A percentile compares a stretch with the other conserved stretches of the same genome.
Evolutionary conservation across 2,329 filamentous ascomycete genomes (phyloP).

Genomic region (Trichophyton schoenleinii): DNA sequence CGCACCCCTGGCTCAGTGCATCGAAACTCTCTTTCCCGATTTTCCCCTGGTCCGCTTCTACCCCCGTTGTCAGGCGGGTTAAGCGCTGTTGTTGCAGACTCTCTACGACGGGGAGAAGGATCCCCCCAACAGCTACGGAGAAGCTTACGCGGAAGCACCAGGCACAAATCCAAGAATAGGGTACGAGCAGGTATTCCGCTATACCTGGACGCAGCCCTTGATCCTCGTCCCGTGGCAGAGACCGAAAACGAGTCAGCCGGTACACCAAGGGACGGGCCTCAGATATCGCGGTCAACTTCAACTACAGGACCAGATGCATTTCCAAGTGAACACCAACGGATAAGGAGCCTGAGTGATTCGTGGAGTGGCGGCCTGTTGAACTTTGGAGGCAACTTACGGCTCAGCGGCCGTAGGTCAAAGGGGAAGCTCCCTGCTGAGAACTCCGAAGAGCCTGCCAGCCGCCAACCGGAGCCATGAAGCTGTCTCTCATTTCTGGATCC

Average conservation of each 20-base stretch:
- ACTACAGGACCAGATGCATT: not conserved
- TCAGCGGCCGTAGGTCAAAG: constrained; percentile 7
- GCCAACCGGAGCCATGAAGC: not conserved
- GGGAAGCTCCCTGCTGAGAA: not conserved
- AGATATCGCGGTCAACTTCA: not conserved
- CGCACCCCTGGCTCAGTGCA: constrained; percentile 24
- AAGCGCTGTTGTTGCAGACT: constrained; percentile 51
- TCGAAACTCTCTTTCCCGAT: constrained; percentile 40
- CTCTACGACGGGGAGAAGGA: constrained; percentile 46
- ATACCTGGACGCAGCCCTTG: not conserved
- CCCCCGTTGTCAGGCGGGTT: constrained; percentile 46
- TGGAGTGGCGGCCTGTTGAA: constrained; percentile 9
- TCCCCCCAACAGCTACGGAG: constrained; percentile 18
- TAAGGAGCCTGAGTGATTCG: constrained; percentile 9
- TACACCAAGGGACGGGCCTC: not conserved
- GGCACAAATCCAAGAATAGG: not conserved
- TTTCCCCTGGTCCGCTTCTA: constrained; percentile 47
- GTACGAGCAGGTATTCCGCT: not conserved
- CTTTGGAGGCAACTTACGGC: constrained; percentile 7
- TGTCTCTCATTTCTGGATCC: no score
- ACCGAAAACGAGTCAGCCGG: not conserved
- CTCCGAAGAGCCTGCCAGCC: not conserved
- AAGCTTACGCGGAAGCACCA: not conserved
- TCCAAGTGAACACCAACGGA: not conserved
- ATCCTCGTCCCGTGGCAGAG: not conserved